Evolutionary conservation across 768 basidiomycete species (phyloP).

Genomic region (Daedaleopsis nitida): DNA sequence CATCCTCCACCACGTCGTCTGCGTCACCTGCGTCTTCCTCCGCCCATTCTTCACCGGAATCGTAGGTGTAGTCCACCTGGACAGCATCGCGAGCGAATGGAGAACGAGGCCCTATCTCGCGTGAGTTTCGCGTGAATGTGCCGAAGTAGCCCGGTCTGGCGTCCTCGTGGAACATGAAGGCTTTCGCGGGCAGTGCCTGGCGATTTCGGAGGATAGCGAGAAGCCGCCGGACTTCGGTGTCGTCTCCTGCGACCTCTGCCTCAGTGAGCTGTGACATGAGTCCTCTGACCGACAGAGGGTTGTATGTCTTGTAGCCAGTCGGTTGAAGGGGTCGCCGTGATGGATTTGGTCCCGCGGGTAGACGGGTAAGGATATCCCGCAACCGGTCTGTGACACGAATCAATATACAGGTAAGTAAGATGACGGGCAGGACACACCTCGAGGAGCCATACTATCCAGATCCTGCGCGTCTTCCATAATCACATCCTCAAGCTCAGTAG

Average conservation of each 20-base stretch:
- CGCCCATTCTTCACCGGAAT: conserved; percentile 97
- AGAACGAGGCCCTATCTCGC: conserved; percentile 75
- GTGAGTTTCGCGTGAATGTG: conserved; percentile 88
- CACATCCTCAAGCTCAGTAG: conserved; percentile 18
- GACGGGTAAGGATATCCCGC: conserved; percentile 15
- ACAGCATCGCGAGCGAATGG: conserved; percentile 81
- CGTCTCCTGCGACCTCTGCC: conserved; percentile 76
- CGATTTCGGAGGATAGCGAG: conserved; percentile 64
- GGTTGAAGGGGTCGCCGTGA: conserved; percentile 34
- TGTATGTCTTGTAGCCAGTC: conserved; percentile 31
- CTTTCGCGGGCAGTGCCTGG: conserved; percentile 68
- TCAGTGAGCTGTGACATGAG: conserved; percentile 69
- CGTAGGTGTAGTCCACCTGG: conserved; percentile 85
- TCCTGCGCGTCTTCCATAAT: conserved; percentile 27
- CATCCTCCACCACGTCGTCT: conserved; percentile 67
- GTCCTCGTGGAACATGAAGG: conserved; percentile 82
- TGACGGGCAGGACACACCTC: conserved; percentile 38
- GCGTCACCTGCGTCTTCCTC: conserved; percentile 77
- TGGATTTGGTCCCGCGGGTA: conserved; percentile 20
- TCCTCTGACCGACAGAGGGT: conserved; percentile 44
- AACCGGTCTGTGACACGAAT: conserved; percentile 23
- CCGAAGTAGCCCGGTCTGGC: conserved; percentile 91
- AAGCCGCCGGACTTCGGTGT: conserved; percentile 64
- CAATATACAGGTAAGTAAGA: not conserved
- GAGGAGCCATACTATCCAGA: conserved; percentile 33